Conservation (phyloP, 805 yeast species). For the Candida ficus region DNA sequence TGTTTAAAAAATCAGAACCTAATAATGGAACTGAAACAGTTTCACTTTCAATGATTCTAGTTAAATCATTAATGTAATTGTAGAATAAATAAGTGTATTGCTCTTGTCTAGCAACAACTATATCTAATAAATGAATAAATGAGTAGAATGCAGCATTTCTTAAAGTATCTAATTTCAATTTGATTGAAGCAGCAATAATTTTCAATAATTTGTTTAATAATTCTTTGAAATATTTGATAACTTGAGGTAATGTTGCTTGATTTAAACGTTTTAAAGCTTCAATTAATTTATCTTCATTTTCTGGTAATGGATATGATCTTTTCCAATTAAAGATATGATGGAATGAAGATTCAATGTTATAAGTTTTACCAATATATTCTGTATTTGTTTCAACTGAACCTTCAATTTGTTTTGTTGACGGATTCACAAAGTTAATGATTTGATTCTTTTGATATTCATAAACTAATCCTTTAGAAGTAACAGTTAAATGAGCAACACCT, state of each 20-base stretch:
- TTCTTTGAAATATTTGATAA: constrained; percentile 58
- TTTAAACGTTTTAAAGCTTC: constrained; percentile 44
- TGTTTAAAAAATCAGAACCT: constrained; percentile 45
- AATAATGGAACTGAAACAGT: constrained; percentile 37
- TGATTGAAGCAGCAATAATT: constrained; percentile 27
- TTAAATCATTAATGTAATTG: constrained; percentile 33
- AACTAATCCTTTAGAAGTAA: constrained; percentile 42
- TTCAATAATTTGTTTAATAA: constrained; percentile 38
- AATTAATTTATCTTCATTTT: constrained; percentile 41
- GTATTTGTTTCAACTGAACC: constrained; percentile 48
- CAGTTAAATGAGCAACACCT: constrained; percentile 52
- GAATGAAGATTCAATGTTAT: constrained; percentile 52
- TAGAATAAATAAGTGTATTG: constrained; percentile 56
- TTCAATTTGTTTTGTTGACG: constrained; percentile 35
- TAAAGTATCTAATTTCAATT: constrained; percentile 21
- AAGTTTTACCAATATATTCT: constrained; percentile 64
- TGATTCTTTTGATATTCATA: constrained; percentile 44
- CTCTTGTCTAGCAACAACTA: constrained; percentile 60
- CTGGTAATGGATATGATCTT: constrained; percentile 29
- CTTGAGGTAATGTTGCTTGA: constrained; percentile 46
- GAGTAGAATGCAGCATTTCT: constrained; percentile 43
- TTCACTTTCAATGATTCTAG: constrained; percentile 12
- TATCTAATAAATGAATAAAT: constrained; percentile 55
- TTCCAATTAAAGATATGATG: constrained; percentile 52
- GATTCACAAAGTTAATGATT: constrained; percentile 38